Percentiles rank a stretch among this genome's conserved stretches.
These are phyloP conservation scores for Camellia japonica DNA, from an alignment of 148 eudicot genomes.

Conservation along the genomic window DNA sequence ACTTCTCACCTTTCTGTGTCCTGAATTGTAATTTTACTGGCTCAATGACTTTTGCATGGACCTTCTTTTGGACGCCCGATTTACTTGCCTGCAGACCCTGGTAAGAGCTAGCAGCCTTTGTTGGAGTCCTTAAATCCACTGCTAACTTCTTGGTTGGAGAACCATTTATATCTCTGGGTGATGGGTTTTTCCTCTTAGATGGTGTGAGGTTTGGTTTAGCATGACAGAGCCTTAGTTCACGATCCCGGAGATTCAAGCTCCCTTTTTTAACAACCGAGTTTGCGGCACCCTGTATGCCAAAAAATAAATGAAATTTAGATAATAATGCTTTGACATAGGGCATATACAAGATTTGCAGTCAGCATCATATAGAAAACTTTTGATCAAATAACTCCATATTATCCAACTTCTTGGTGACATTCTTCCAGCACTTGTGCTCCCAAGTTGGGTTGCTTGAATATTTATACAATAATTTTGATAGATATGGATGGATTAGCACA, in stretches of 20 bases:
- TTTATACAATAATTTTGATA: no score
- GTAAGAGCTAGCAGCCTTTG: constrained; percentile 43
- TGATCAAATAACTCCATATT: background rate
- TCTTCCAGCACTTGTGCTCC: background rate
- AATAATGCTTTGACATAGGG: background rate
- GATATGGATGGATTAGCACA: no score
- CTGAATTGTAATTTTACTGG: no score
- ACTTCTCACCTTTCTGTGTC: constrained; percentile 15
- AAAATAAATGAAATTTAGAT: background rate
- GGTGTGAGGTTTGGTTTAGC: constrained; percentile 62
- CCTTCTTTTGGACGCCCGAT: constrained; percentile 2
- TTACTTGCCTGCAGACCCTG: constrained; percentile 79
- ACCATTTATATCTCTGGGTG: constrained; percentile 29
- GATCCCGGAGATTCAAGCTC: constrained; percentile 71
- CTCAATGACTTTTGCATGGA: no score
- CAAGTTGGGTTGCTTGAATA: no score
- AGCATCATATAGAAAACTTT: background rate
- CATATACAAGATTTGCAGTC: background rate
- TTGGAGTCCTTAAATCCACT: constrained; percentile 15
- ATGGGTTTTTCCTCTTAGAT: constrained; percentile 51
- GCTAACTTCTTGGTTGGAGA: constrained; percentile 42
- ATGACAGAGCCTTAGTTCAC: constrained; percentile 68
- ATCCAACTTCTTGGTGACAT: background rate
- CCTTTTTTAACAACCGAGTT: constrained; percentile 50
- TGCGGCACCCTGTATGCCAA: constrained; percentile 65